Percentiles rank a stretch among this genome's conserved stretches.
Conservation (phyloP, 2,329 filamentous ascomycete genomes). For the Thelonectria olida region DNA sequence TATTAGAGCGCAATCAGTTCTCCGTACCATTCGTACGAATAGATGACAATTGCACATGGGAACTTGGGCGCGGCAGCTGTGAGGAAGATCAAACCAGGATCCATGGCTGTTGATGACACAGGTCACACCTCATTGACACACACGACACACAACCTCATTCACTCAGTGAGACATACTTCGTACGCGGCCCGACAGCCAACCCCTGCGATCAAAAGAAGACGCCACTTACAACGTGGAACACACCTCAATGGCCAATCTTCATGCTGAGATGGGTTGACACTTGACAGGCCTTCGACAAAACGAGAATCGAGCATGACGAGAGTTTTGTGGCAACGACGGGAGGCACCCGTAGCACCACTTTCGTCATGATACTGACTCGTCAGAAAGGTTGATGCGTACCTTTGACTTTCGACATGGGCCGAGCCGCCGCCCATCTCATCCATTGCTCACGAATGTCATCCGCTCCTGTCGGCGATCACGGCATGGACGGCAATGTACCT, state of each 20-base stretch:
- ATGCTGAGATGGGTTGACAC: not conserved
- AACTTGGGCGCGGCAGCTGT: not conserved
- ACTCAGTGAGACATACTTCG: not conserved
- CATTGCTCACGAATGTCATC: not conserved
- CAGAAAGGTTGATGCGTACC: not conserved
- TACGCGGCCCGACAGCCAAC: slow-evolving; percentile 9
- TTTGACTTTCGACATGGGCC: not conserved
- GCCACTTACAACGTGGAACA: slow-evolving; percentile 15
- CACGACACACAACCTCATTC: not conserved
- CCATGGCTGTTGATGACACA: slow-evolving; percentile 4
- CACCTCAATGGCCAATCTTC: not conserved
- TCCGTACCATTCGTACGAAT: not conserved
- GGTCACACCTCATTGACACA: not conserved
- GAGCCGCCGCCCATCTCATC: not conserved
- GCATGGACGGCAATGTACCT: not conserved
- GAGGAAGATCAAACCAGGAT: not conserved
- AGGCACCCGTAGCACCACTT: not conserved
- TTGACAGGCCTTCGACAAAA: not conserved
- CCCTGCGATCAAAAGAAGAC: slow-evolving; percentile 1
- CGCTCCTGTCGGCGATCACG: not conserved
- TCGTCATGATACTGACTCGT: not conserved
- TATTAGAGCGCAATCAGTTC: not conserved
- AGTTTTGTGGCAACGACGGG: not conserved
- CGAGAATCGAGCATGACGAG: not conserved
- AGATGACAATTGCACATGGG: not conserved